These are phyloP conservation scores for Candida buenavistaensis DNA, from an alignment of 1,139 yeast genomes.

Conservation along the genomic window DNA sequence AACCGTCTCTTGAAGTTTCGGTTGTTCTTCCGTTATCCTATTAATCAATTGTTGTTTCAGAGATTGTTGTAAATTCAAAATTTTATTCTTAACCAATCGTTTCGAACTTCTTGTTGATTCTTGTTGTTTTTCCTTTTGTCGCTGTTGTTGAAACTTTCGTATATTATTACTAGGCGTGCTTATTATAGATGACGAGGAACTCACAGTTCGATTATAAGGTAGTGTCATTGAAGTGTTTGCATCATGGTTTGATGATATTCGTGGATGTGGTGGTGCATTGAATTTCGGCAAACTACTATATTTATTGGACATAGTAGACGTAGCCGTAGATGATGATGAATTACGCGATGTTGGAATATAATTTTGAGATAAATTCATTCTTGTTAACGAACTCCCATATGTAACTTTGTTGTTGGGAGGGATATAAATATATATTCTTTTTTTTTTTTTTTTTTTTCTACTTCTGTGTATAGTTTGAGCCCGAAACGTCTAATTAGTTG, in stretches of 20 bases:
- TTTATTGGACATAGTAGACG: conserved; percentile 14
- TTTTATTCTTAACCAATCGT: conserved; percentile 27
- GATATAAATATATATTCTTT: too few species aligned
- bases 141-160: conserved; percentile 23
- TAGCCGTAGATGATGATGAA: conserved; percentile 3
- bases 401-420: too few species aligned
- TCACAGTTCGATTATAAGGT: conserved; percentile 23
- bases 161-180: conserved; percentile 36
- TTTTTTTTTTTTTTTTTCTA: too few species aligned
- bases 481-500: too few species aligned
- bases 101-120: conserved; percentile 11
- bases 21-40: conserved; percentile 4
- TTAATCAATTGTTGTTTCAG: conserved; percentile 15
- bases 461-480: too few species aligned
- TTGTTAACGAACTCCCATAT: not conserved
- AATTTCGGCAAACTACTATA: conserved; percentile 19
- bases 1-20: not conserved
- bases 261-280: conserved; percentile 6
- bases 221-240: conserved; percentile 17
- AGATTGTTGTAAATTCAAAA: conserved; percentile 33
- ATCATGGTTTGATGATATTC: conserved; percentile 11
- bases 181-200: conserved; percentile 36
- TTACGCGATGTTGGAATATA: conserved; percentile 3
- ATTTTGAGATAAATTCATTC: conserved; percentile 4
- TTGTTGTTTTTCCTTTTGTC: conserved; percentile 15